These are phyloP conservation scores for Psidium friedrichsthalianum DNA, from an alignment of 345 rosid genomes.

Conservation along the genomic window DNA sequence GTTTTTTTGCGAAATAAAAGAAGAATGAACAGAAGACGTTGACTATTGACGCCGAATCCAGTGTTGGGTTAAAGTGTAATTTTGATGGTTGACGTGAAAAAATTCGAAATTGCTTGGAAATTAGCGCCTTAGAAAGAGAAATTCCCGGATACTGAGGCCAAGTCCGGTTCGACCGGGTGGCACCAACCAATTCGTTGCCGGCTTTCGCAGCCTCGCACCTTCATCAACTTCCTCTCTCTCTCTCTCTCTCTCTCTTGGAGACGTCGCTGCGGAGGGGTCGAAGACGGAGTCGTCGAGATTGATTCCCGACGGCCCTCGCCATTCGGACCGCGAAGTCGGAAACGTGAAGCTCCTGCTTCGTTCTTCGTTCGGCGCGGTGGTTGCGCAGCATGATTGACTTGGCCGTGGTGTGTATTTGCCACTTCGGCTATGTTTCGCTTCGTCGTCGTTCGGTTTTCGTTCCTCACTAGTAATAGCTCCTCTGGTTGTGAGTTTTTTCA, in stretches of 20 bases:
- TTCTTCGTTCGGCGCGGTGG: not conserved
- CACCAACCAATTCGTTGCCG: not conserved
- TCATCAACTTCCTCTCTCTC: not conserved
- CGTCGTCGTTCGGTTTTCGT: not conserved
- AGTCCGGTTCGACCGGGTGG: not conserved
- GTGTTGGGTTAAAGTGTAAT: too few species aligned
- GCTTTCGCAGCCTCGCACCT: not conserved
- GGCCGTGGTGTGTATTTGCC: not conserved
- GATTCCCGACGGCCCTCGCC: not conserved
- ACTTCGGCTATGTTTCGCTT: not conserved
- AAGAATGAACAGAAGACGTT: too few species aligned
- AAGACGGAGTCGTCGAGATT: not conserved
- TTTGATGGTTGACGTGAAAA: too few species aligned
- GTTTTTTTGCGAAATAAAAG: too few species aligned
- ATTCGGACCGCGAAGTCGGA: not conserved
- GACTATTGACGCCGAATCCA: too few species aligned
- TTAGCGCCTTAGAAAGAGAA: not conserved
- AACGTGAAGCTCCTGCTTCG: not conserved
- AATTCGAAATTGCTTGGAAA: not conserved
- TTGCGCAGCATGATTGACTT: not conserved
- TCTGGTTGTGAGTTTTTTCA: not conserved
- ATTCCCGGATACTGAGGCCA: not conserved
- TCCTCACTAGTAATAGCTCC: not conserved
- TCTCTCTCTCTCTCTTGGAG: not conserved
- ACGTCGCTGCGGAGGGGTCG: not conserved